Evolutionary conservation across 2,329 filamentous ascomycete species (phyloP).

Genomic region (Colletotrichum sp.): DNA sequence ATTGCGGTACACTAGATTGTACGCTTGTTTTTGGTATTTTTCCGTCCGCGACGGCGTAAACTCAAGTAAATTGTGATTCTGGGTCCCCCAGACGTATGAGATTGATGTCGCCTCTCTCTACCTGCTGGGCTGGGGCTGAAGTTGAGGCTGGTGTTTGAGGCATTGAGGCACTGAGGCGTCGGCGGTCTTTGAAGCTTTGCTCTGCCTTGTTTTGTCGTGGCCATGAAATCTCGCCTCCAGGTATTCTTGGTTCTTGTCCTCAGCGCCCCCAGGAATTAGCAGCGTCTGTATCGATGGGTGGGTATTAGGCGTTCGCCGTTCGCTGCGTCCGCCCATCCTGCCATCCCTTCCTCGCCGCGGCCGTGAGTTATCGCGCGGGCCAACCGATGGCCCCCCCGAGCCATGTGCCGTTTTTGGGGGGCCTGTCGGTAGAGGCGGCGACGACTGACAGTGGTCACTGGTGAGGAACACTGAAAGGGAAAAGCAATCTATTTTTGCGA

Average conservation of each 20-base stretch:
- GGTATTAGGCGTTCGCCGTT: neutral
- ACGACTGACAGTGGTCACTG: neutral
- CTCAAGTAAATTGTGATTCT: constrained; percentile 1
- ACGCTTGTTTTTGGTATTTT: neutral
- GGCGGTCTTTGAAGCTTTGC: neutral
- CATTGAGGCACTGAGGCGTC: neutral
- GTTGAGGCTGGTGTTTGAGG: neutral
- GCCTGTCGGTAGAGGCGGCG: neutral
- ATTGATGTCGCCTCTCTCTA: neutral
- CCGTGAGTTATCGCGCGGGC: neutral
- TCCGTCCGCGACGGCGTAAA: neutral
- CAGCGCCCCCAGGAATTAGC: neutral
- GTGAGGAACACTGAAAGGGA: neutral
- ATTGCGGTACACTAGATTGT: neutral
- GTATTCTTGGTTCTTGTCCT: neutral
- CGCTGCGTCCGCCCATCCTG: neutral
- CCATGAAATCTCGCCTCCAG: neutral
- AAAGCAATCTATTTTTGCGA: constrained; percentile 19
- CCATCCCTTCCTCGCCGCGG: neutral
- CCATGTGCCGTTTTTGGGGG: neutral
- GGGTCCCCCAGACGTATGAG: neutral
- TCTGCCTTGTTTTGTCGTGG: neutral
- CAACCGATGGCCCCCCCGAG: neutral
- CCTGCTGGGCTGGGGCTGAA: neutral
- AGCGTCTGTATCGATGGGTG: neutral